Base-by-base conservation (phyloP, 1,284 basidiomycete species). In the Gomphus bonarii region DNA sequence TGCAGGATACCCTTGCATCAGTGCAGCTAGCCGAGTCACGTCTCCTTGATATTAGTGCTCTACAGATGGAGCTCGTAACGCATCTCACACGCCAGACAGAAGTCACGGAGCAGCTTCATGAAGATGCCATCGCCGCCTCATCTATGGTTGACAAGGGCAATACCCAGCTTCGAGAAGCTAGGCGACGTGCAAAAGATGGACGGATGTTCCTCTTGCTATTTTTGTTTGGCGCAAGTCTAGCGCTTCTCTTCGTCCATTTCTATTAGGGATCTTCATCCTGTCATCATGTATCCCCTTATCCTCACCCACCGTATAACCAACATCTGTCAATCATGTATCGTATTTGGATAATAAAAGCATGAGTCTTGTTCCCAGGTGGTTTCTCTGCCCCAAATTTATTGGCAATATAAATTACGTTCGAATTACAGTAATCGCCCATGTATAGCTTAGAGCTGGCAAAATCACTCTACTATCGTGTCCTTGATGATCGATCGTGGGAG, bases 21-120 rank as follows among this genome's bases (percentile, higher is more conserved):
- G 87, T 95, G 52, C 88, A 93, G 67, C 85, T 88, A 67, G 93
- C 93, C 20, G 93, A 95, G 68, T 81, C 87, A 49, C 82, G 89
- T 46, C 71, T 95, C 60, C 77, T 91, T 74, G 93, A 95, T 67
- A 97, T 97, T 65, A 90, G 89, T 65, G 81, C 88, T 48, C 72
- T 97, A 59, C 92, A 97, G 72, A 86, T 88, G 72, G 88, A 95
- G 69, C 77, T 97, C 62, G 82, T 94, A 57, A 77, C 81, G 16
- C 92, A 95, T 68, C 76, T 97, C 51, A 88, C 88, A 46, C 79
- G 78, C 66, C 92, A 97, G 73, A 87, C 86, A n/a, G 91, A 93
- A 70, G 70, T 92, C 62, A 92, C 91, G 20, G 89, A 93, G 65
- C 85, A 89, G 68, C 72, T 97, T 57, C 90, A 89, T 66, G 89